Evolutionary conservation across 2,329 filamentous ascomycete genomes (phyloP).

Genomic region (Penicillium verrucosum): DNA sequence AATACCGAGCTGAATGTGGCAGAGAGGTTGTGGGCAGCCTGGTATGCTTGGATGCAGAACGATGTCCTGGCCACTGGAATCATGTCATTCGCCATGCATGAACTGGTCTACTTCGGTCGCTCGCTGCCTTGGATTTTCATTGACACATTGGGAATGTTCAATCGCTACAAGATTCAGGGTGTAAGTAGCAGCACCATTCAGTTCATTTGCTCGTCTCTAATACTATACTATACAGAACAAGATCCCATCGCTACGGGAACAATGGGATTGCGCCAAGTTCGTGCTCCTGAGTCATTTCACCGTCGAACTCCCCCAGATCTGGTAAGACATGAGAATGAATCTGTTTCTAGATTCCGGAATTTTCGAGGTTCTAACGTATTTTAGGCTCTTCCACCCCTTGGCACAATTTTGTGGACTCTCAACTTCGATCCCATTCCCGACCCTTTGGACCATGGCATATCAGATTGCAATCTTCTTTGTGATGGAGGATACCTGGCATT

Average conservation of each 20-base stretch:
- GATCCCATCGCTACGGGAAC: constrained; percentile 86
- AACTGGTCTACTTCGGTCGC: constrained; percentile 90
- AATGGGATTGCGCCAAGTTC: constrained; percentile 89
- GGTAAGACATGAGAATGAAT: constrained; percentile 48
- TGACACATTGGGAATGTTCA: constrained; percentile 81
- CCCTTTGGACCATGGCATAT: constrained; percentile 77
- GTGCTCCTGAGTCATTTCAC: constrained; percentile 96
- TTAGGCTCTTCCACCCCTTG: constrained; percentile 86
- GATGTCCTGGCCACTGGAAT: constrained; percentile 94
- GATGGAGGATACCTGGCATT: constrained; percentile 96
- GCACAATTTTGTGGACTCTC: constrained; percentile 88
- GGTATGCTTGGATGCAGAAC: constrained; percentile 98
- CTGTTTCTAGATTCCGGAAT: background rate
- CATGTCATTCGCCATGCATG: constrained; percentile 96
- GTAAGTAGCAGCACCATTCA: constrained; percentile 48
- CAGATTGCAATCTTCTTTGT: constrained; percentile 95
- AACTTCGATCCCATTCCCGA: constrained; percentile 85
- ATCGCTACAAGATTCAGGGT: constrained; percentile 90
- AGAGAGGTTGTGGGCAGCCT: constrained; percentile 90
- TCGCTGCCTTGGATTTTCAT: constrained; percentile 89
- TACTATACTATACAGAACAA: constrained; percentile 56
- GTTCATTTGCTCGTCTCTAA: background rate
- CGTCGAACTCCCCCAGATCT: constrained; percentile 96
- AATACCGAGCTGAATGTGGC: constrained; percentile 83
- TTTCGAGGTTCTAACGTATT: background rate